Evolutionary conservation across 2,329 filamentous ascomycete species (phyloP), one percentile per base, ranked within the genome.

Genomic region (Aspergillus ochraceoroseus): DNA sequence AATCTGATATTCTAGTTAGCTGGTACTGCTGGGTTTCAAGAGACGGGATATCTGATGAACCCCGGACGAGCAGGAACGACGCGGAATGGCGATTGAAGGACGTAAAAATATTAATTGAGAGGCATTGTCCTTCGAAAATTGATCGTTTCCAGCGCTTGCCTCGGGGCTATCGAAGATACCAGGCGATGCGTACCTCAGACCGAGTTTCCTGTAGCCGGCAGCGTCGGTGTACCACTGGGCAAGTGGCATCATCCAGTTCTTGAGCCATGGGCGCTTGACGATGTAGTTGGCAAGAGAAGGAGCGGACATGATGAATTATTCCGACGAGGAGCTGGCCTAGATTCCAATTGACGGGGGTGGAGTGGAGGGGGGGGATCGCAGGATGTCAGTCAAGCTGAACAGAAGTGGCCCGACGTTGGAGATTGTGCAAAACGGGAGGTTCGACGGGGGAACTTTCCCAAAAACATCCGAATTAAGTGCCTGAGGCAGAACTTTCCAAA

Each of bases 201-300:
- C 90, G 62, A 95, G 76, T 79, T 90, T 80, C 71, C 88, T 84
- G 79, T 95, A 95, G 65, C 90, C 90, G 58, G 89, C 78, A 59
- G 87, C 84, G 65, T 90, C 83, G 71, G 73, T 72, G 74, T 96
- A 96, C 87, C 87, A 95, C 62, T 81, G 78, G 69, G 89, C 79
- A 53, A 95, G 65, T 54, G 92, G 92, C 74, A 74, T 79, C 68
- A 96, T 72, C 72, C 84, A 76, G 58, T 75, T 82, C 69, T 75
- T 73, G 63, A 96, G 80, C 86, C 86, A 95, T 56, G 90, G 89
- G 62, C 88, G 82, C 75, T 84, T 84, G 65, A 80, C 64, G 64
- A 95, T 79, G 64, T 80, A 89, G 57, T 79, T 84, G 60, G 84
- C 79, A 69, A 87, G 76, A 62, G 75, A 83, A 51, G 79, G 79